Evolutionary conservation across 805 yeast species (phyloP), one percentile per base, ranked within the genome.

Genomic region (Clavispora asparagi): DNA sequence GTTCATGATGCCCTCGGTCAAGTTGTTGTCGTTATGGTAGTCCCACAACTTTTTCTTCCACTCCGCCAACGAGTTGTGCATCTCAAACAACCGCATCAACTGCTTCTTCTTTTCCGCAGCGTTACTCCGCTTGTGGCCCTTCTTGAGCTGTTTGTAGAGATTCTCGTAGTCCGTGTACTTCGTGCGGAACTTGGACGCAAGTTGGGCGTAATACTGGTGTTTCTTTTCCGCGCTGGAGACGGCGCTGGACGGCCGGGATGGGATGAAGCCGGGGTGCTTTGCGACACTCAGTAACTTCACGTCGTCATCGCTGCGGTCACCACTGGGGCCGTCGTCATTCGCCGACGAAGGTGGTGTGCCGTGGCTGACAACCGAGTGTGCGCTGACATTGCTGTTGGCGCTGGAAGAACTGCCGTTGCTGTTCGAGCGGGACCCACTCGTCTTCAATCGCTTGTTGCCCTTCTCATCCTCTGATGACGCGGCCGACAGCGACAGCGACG

Each of bases 1-100:
- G 35, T 57, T 58, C 73, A 67, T 68, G 42, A 70, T 63, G 11
- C 62, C 56, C 33, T 60, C 52, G 44, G 67, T 67, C 50, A 59
- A 53, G 50, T 58, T 67, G 40, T 54, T 54, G 40, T 67, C 70
- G 41, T 61, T 59, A 47, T 69, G 68, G 52, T 49, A 52, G 48
- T 73, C 77, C 83, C 83, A 79, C 16, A 81, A 64, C 53, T 73
- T 68, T 48, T 68, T 70, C 59, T 81, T 81, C 84, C 84, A 79
- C 36, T 71, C 70, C 16, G 76, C 70, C 42, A 82, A 61, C 37
- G 70, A 68, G 29, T 71, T 71, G 59, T 81, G 86, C 62, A 81
- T 57, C 42, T 73, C 73, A 55, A 72, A 67, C 41, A 81, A 61
- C 56, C 63, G 67, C 44, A 64, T 56, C 60, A 76, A 47, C 61